Base-by-base conservation (phyloP, 257 asterid species). In the Rhazya stricta region DNA sequence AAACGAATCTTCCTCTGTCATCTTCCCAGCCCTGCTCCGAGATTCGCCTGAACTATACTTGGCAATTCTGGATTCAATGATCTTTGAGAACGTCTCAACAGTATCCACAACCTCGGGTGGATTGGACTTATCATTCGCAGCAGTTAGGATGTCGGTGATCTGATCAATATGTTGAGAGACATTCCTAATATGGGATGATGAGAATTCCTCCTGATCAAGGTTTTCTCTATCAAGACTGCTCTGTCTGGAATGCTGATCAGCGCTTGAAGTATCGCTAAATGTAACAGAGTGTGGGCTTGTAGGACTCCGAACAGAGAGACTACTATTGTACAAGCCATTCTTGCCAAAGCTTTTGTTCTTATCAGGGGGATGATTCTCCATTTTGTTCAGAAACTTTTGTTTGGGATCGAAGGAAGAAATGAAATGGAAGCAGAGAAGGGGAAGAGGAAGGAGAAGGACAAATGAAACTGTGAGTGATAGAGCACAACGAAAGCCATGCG, bases 51-150 rank as follows among this genome's bases (percentile, higher is more conserved):
- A 77, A 46, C 63, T 57, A 61, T 81, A 82, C 75, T 76, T 86
- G 21, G 43, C 58, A 3, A 91, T 85, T 75, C 82, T 84, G 0
- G 90, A 82, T 72, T 91, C 97, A 0, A 91, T 30, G 21, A 77
- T 63, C 25, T 78, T 85, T 6, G 86, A 62, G 42, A 91, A 85
- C 1, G 77, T 29, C 54, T 86, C 88, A 36, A 94, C 75, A 63
- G 78, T 74, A 32, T 83, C 91, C 0, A 91, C 91, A 43, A 88
- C 68, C 0, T 85, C 73, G 0, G 89, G 86, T 0, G 84, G 78
- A 6, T 69, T 71, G 5, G 90, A 84, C 71, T 83, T 89, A 57
- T 84, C 92, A 1, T 84, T 84, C 16, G 79, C 76, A 29, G 84
- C 80, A 1, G 83, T 58, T 8, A 85, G 76, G 12, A 67, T 30